Evolutionary conservation across 1,284 basidiomycete genomes (phyloP).

Genomic region (Heterobasidion annosum): DNA sequence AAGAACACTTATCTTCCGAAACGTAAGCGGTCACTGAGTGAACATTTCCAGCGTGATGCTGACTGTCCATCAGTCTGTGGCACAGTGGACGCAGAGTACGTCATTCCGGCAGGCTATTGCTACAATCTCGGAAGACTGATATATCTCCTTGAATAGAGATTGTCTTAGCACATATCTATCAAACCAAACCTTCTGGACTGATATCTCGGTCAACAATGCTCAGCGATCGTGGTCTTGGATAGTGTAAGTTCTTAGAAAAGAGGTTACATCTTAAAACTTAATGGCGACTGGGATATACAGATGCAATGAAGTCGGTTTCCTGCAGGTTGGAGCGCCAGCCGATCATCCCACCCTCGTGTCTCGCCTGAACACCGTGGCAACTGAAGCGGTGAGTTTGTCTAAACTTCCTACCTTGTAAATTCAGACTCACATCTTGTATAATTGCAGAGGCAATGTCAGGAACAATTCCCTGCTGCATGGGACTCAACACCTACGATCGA

Average conservation of each 20-base stretch:
- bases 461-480: neutral
- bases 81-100: constrained; percentile 13
- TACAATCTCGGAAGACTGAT: neutral
- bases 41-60: neutral
- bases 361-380: constrained; percentile 45
- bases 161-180: constrained; percentile 53
- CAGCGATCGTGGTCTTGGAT: constrained; percentile 55
- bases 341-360: constrained; percentile 45
- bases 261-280: too few relatives aligned
- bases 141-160: constrained; percentile 21
- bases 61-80: constrained; percentile 31
- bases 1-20: constrained; percentile 30
- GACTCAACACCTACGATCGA: constrained; percentile 23
- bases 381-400: neutral
- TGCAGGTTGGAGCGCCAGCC: constrained; percentile 49
- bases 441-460: constrained; percentile 1
- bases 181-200: constrained; percentile 36
- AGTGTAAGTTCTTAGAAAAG: constrained; percentile 25
- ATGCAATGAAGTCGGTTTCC: constrained; percentile 62
- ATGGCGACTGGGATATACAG: constrained; percentile 20
- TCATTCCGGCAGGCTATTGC: neutral
- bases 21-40: constrained; percentile 22
- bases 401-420: neutral
- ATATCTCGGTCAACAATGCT: constrained; percentile 42
- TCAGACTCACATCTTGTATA: constrained; percentile 18